Conservation (phyloP, 805 yeast species). For the Metschnikowia continentalis region DNA sequence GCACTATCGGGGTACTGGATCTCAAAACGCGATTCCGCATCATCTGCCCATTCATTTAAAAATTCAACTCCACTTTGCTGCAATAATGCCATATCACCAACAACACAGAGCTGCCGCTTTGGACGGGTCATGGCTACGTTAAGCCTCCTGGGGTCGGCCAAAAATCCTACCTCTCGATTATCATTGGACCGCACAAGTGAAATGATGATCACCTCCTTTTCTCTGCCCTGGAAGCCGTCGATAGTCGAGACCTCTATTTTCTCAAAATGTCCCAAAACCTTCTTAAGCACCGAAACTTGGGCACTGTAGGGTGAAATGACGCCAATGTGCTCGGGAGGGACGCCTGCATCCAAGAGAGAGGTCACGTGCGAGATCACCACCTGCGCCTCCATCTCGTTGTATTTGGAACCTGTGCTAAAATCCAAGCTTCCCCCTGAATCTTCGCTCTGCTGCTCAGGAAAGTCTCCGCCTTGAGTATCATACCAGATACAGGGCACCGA, state of each 20-base stretch:
- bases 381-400: constrained; percentile 70
- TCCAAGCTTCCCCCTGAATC: constrained; percentile 17
- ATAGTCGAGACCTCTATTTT: constrained; percentile 79
- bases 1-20: constrained; percentile 56
- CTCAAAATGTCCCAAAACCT: constrained; percentile 25
- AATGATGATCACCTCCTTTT: constrained; percentile 79
- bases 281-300: constrained; percentile 64
- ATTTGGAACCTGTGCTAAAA: constrained; percentile 51
- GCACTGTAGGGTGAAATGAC: constrained; percentile 88
- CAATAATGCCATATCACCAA: constrained; percentile 82
- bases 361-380: constrained; percentile 57
- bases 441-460: constrained; percentile 50
- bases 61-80: constrained; percentile 41
- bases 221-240: constrained; percentile 97
- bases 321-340: constrained; percentile 60
- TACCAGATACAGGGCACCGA: constrained; percentile 65
- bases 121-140: constrained; percentile 95
- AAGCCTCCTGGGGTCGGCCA: constrained; percentile 71
- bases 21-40: constrained; percentile 66
- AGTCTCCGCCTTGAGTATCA: constrained; percentile 91
- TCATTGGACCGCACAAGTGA: constrained; percentile 81
- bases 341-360: constrained; percentile 49
- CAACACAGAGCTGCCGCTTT: constrained; percentile 73
- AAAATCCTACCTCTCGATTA: constrained; percentile 69
- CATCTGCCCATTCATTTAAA: constrained; percentile 61